These are phyloP conservation scores for Exophiala dermatitidis DNA, from an alignment of 2,329 filamentous ascomycete species.

Conservation along the genomic window DNA sequence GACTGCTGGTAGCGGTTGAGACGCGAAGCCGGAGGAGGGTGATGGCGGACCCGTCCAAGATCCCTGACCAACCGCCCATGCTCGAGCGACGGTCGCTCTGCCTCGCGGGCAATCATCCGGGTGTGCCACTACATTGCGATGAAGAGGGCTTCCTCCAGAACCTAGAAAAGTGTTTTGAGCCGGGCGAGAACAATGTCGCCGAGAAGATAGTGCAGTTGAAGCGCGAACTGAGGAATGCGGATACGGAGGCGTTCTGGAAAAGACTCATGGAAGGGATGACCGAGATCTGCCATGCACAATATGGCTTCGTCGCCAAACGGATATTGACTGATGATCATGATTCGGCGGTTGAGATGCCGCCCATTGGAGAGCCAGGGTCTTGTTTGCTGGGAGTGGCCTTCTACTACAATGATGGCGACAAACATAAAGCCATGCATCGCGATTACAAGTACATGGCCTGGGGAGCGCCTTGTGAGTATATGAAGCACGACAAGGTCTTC, in stretches of 20 bases:
- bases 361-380: slow-evolving; percentile 53
- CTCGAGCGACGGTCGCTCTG: slow-evolving; percentile 39
- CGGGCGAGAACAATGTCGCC: slow-evolving; percentile 53
- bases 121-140: slow-evolving; percentile 39
- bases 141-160: slow-evolving; percentile 39
- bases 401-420: slow-evolving; percentile 57
- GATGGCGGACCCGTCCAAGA: slow-evolving; percentile 8
- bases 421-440: slow-evolving; percentile 47
- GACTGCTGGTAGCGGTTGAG: neutral
- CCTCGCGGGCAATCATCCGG: slow-evolving; percentile 36
- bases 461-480: slow-evolving; percentile 58
- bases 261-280: slow-evolving; percentile 58
- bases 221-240: slow-evolving; percentile 44
- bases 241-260: slow-evolving; percentile 57
- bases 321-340: slow-evolving; percentile 54
- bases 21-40: slow-evolving; percentile 1
- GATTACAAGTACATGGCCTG: slow-evolving; percentile 60
- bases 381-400: slow-evolving; percentile 60
- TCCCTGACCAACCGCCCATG: slow-evolving; percentile 1
- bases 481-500: slow-evolving; percentile 66
- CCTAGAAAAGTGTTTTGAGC: slow-evolving; percentile 34
- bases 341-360: slow-evolving; percentile 53
- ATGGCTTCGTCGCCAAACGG: slow-evolving; percentile 60
- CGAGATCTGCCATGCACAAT: slow-evolving; percentile 57
- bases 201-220: slow-evolving; percentile 57